These are phyloP conservation scores for Fusarium humuli DNA, from an alignment of 2,329 filamentous ascomycete species.

Conservation along the genomic window DNA sequence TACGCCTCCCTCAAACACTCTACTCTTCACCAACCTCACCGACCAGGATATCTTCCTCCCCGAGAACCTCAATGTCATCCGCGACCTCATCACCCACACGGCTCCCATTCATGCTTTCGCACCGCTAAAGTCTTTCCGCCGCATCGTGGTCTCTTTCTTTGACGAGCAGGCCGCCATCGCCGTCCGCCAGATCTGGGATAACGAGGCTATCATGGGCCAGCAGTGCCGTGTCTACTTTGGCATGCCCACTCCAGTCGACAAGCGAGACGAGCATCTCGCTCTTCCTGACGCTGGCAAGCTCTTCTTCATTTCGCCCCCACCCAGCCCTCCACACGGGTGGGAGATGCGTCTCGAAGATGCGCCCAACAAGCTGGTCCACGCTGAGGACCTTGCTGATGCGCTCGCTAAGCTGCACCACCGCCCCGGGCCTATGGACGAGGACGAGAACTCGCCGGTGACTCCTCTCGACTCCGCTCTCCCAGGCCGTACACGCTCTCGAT, in stretches of 20 bases:
- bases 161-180: constrained; percentile 75
- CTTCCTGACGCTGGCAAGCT: constrained; percentile 77
- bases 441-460: constrained; percentile 48
- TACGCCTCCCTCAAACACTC: constrained; percentile 83
- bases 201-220: constrained; percentile 77
- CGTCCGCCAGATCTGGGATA: constrained; percentile 79
- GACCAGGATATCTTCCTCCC: constrained; percentile 79
- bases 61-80: constrained; percentile 79
- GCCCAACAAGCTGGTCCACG: constrained; percentile 76
- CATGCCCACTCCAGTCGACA: constrained; percentile 67
- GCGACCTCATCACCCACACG: constrained; percentile 75
- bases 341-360: constrained; percentile 75
- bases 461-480: constrained; percentile 47
- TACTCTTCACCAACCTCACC: constrained; percentile 84
- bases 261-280: constrained; percentile 68
- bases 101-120: constrained; percentile 81
- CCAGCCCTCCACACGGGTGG: constrained; percentile 76
- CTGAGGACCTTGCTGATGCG: constrained; percentile 75
- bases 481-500: constrained; percentile 63
- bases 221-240: constrained; percentile 77
- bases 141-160: constrained; percentile 84
- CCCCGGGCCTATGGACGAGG: constrained; percentile 54
- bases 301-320: constrained; percentile 79
- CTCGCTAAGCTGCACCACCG: constrained; percentile 70
- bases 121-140: constrained; percentile 83